These are phyloP conservation scores for Coemansia pectinata DNA, from an alignment of 192 early-diverging fungal species.

Conservation along the genomic window DNA sequence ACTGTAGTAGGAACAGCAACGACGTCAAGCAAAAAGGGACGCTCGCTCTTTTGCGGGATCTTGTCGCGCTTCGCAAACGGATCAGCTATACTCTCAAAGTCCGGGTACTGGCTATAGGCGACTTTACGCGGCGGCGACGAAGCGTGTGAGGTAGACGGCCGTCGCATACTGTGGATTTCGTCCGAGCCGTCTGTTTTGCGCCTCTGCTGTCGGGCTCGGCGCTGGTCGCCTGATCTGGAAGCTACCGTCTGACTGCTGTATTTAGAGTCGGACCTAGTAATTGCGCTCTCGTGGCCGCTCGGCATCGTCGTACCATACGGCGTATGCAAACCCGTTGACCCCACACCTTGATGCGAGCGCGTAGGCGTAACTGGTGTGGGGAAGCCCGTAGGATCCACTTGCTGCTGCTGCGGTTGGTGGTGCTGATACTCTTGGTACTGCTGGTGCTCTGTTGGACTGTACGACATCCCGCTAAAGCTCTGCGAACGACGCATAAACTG, in stretches of 20 bases:
- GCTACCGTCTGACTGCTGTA: constrained; percentile 16
- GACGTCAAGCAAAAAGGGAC: constrained; percentile 13
- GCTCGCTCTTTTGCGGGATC: constrained; percentile 45
- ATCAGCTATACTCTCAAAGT: constrained; percentile 50
- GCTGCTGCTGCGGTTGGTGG: neutral
- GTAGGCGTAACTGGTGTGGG: constrained; percentile 1
- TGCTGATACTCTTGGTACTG: neutral
- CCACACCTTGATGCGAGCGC: neutral
- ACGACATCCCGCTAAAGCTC: constrained; percentile 15
- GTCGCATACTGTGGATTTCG: constrained; percentile 14
- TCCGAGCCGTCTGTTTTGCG: constrained; percentile 39
- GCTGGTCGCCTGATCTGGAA: constrained; percentile 16
- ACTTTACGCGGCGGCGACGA: constrained; percentile 28
- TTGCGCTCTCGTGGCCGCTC: neutral
- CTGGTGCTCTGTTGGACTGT: neutral
- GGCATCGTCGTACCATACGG: neutral
- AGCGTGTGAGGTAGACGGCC: constrained; percentile 36
- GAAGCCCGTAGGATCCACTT: neutral
- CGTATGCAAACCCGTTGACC: neutral
- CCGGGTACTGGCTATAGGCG: constrained; percentile 52
- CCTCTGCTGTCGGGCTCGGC: constrained; percentile 25
- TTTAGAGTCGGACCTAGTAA: constrained; percentile 26
- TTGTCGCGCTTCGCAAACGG: constrained; percentile 58
- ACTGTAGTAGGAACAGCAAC: neutral
- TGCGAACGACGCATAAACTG: constrained; percentile 15